Evolutionary conservation across 2,329 filamentous ascomycete species (phyloP).

Genomic region (Diaporthe aspalathi): DNA sequence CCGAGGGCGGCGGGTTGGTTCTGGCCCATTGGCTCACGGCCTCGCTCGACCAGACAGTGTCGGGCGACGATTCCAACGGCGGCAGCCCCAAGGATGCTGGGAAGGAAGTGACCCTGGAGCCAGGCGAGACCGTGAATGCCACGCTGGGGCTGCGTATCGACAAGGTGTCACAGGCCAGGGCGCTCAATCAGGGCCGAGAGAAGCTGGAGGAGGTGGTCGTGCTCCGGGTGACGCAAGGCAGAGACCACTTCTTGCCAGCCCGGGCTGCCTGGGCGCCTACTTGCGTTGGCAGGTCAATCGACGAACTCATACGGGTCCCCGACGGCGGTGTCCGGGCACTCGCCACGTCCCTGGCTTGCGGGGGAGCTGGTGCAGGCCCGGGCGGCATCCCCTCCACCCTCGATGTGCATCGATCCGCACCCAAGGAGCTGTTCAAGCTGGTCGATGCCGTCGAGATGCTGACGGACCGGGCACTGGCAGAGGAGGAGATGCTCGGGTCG

Average conservation of each 20-base stretch:
- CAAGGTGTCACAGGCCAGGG: constrained; percentile 70
- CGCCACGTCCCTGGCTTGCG: constrained; percentile 44
- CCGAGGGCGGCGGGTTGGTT: constrained; percentile 44
- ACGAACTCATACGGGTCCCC: constrained; percentile 87
- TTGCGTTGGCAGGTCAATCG: constrained; percentile 85
- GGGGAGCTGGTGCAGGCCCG: constrained; percentile 47
- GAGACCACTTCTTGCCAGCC: constrained; percentile 91
- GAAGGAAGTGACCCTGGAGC: constrained; percentile 75
- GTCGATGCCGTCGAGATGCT: constrained; percentile 79
- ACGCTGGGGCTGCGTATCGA: constrained; percentile 76
- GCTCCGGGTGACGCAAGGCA: constrained; percentile 82
- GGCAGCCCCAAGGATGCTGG: constrained; percentile 48
- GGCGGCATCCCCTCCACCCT: constrained; percentile 66
- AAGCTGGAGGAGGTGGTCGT: constrained; percentile 88
- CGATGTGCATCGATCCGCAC: constrained; percentile 80
- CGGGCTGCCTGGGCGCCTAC: constrained; percentile 83
- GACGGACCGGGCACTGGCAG: constrained; percentile 67
- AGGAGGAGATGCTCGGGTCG: constrained; percentile 71
- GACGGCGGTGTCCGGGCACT: constrained; percentile 79
- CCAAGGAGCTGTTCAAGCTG: constrained; percentile 88
- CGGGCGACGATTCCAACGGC: constrained; percentile 47
- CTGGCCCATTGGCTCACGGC: constrained; percentile 78
- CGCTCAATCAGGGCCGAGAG: constrained; percentile 75
- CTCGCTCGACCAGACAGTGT: constrained; percentile 67
- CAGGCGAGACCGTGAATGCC: constrained; percentile 83